Evolutionary conservation across 352 stramenopile species (phyloP).

Genomic region (Blastocystis hominis): DNA sequence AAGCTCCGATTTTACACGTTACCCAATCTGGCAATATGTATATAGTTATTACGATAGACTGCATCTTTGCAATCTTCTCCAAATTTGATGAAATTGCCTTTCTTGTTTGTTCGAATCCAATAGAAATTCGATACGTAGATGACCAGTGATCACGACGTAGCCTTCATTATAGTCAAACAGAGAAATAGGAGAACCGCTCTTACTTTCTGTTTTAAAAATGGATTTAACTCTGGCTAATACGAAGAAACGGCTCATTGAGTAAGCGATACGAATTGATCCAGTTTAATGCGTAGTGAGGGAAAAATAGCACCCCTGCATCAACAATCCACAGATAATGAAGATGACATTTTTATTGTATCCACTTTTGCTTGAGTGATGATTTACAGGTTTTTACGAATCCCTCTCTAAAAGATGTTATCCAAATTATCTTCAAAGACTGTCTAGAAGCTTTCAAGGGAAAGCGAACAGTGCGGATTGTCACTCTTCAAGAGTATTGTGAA

Average conservation of each 20-base stretch:
- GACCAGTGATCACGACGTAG: background rate
- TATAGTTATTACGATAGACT: background rate
- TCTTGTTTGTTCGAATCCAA: background rate
- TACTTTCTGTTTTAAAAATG: background rate
- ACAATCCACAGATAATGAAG: background rate
- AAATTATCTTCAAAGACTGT: slow-evolving; percentile 1
- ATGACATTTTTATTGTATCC: background rate
- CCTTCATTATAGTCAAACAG: background rate
- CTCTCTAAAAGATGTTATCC: background rate
- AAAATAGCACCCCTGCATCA: background rate
- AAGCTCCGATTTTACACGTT: slow-evolving; percentile 27
- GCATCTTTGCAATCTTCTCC: background rate
- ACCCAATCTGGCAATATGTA: slow-evolving; percentile 12
- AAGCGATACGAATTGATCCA: background rate
- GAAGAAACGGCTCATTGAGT: background rate
- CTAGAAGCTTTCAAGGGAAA: background rate
- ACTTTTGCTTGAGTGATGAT: background rate
- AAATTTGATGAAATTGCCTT: slow-evolving; percentile 14
- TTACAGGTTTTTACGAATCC: background rate
- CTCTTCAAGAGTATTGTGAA: background rate
- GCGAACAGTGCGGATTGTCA: background rate
- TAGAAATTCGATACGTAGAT: background rate
- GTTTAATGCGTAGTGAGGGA: background rate
- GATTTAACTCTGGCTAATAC: slow-evolving; percentile 6
- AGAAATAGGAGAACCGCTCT: background rate